Percentiles rank a stretch among this genome's conserved stretches.
Evolutionary conservation across 1,284 basidiomycete species (phyloP).

Genomic region (Cutaneotrichosporon sp.): DNA sequence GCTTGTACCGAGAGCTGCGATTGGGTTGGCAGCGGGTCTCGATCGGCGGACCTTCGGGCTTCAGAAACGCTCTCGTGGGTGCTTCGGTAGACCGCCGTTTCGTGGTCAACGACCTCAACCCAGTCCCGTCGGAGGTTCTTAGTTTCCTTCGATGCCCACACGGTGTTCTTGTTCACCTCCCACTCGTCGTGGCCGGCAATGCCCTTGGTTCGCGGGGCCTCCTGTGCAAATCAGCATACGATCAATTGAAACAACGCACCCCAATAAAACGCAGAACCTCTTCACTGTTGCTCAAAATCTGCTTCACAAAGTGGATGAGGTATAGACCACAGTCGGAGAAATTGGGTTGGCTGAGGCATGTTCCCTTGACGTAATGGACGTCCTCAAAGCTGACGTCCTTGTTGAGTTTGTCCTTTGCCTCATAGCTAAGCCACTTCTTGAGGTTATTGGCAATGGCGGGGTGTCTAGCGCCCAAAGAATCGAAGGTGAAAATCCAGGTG

Average conservation of each 20-base stretch:
- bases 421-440: constrained; percentile 63
- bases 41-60: neutral
- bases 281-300: constrained; percentile 35
- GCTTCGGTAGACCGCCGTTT: constrained; percentile 9
- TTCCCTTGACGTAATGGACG: constrained; percentile 30
- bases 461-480: constrained; percentile 75
- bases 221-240: constrained; percentile 9
- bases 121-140: constrained; percentile 17
- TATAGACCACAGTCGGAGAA: constrained; percentile 54
- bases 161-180: constrained; percentile 3
- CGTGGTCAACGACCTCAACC: constrained; percentile 15
- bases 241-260: constrained; percentile 22
- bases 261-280: constrained; percentile 36
- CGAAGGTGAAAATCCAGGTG: constrained; percentile 75
- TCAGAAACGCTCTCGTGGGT: neutral
- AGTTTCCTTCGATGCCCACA: constrained; percentile 19
- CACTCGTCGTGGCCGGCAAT: constrained; percentile 9
- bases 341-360: constrained; percentile 51
- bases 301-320: constrained; percentile 47
- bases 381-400: constrained; percentile 49
- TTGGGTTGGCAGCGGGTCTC: neutral
- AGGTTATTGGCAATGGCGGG: constrained; percentile 60
- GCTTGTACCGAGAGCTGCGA: constrained; percentile 2
- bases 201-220: constrained; percentile 18
- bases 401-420: constrained; percentile 72